Percentiles rank a stretch among this genome's conserved stretches.
Conservation (phyloP, 1,139 yeast species). For the Zhuliangozyma blackwelliae region DNA sequence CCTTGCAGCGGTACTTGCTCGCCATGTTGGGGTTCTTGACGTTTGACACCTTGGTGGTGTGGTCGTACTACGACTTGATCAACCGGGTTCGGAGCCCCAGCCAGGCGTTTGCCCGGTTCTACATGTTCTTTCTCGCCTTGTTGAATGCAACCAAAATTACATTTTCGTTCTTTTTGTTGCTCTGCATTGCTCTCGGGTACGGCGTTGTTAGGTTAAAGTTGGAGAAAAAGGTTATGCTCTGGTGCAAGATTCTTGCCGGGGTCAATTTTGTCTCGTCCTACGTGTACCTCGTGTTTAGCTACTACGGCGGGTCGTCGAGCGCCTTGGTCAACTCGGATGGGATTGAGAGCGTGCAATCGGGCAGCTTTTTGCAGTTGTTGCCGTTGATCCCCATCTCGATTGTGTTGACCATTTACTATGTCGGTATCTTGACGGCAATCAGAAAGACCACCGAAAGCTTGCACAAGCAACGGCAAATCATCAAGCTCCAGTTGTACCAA, state of each 20-base stretch:
- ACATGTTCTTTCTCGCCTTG: slow-evolving; percentile 72
- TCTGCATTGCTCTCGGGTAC: slow-evolving; percentile 86
- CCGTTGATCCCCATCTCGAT: slow-evolving; percentile 68
- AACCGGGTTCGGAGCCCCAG: slow-evolving; percentile 54
- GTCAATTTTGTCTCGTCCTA: slow-evolving; percentile 67
- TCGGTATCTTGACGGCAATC: slow-evolving; percentile 69
- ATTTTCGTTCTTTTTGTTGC: slow-evolving; percentile 79
- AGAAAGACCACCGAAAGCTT: slow-evolving; percentile 69
- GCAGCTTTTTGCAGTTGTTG: slow-evolving; percentile 25
- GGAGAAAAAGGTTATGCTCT: slow-evolving; percentile 71
- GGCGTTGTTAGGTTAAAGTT: slow-evolving; percentile 89
- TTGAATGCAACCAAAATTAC: slow-evolving; percentile 80
- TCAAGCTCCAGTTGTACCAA: slow-evolving; percentile 83
- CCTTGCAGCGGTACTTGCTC: slow-evolving; percentile 85
- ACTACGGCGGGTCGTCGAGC: slow-evolving; percentile 47
- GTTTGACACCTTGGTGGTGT: slow-evolving; percentile 77
- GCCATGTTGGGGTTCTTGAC: slow-evolving; percentile 83
- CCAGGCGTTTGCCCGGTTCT: slow-evolving; percentile 63
- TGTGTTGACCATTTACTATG: slow-evolving; percentile 69
- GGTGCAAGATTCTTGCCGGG: slow-evolving; percentile 73
- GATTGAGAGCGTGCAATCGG: slow-evolving; percentile 18
- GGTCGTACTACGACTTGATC: slow-evolving; percentile 87
- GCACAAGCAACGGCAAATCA: slow-evolving; percentile 83
- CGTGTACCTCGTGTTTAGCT: slow-evolving; percentile 65
- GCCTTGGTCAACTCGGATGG: slow-evolving; percentile 17